Evolutionary conservation across 257 asterid species (phyloP), one percentile per base, ranked within the genome.

Genomic region (Lycium ferocissimum): DNA sequence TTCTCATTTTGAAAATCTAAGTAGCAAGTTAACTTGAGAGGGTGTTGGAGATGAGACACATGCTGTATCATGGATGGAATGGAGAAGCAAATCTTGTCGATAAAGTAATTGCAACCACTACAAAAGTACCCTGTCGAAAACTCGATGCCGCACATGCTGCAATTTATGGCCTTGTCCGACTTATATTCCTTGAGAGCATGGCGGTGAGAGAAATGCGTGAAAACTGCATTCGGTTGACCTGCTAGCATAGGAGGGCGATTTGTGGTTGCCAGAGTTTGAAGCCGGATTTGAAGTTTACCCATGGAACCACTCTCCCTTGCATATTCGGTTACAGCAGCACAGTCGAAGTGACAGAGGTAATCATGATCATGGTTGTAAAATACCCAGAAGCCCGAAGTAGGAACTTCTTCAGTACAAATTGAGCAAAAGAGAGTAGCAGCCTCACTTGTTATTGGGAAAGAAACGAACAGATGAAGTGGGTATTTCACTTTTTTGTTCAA

Each of bases 21-120:
- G 75, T 67, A 67, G 49, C 75, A 13, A 14, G 75, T 67, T 6
- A 67, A 35, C 49, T 67, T 67, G 76, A 67, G 49, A 37, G 76
- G 76, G 12, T 35, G 49, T 1, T 67, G 76, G 0, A 2, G 76
- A 67, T 67, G 76, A 35, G 49, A 35, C 76, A 67, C 14, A 67
- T 37, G 20, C 35, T 0, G 51, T 0, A 67, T 67, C 75, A 0
- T 67, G 76, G 0, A 67, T 6, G 76, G 22, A 6, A 67, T 3
- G 0, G 22, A 14, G 6, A 69, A 69, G 51, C 51, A 69, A 69
- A 0, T 69, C 22, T 69, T 6, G 0, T 69, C 76, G 1, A 69
- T 13, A 12, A 71, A 40, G 56, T 71, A 40, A 9, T 40, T 18
- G 35, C 35, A 71, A 71, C 35, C 17, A 15, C 13, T 47, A 6